Conservation (phyloP, 225 moss, liverwort and hornwort species). For the Lunularia cruciata region DNA sequence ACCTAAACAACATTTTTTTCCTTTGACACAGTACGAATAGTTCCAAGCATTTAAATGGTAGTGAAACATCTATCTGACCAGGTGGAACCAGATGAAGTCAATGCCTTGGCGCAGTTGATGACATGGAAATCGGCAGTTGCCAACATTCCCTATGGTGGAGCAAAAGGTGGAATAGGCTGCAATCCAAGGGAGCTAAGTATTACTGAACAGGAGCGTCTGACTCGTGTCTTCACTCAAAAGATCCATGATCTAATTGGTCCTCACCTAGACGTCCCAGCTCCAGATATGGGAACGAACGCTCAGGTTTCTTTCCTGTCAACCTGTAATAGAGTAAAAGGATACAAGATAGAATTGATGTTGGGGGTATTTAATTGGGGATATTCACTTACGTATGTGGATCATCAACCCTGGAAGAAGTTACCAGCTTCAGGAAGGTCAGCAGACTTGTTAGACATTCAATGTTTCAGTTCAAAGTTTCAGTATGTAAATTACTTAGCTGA, state of each 20-base stretch:
- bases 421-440: no score
- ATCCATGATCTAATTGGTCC: slow-evolving; percentile 90
- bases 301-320: slow-evolving; percentile 50
- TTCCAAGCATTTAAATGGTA: no score
- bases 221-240: slow-evolving; percentile 96
- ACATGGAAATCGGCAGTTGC: slow-evolving; percentile 99
- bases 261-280: slow-evolving; percentile 88
- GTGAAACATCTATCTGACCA: slow-evolving; percentile 21
- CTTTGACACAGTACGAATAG: background rate
- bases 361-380: no score
- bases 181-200: slow-evolving; percentile 69
- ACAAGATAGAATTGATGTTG: no score
- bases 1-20: no score
- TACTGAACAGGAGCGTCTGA: slow-evolving; percentile 77
- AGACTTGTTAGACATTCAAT: no score
- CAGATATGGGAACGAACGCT: slow-evolving; percentile 94
- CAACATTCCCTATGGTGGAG: slow-evolving; percentile 92
- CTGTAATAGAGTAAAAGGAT: no score
- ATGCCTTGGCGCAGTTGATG: slow-evolving; percentile 94
- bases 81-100: slow-evolving; percentile 95
- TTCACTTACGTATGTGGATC: no score
- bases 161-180: slow-evolving; percentile 97
- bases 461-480: no score
- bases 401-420: no score
- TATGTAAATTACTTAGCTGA: no score